phyloP scores from a whole-genome alignment of 108 stramenopile species.

The Cyclostephanos tholiformis region DNA sequence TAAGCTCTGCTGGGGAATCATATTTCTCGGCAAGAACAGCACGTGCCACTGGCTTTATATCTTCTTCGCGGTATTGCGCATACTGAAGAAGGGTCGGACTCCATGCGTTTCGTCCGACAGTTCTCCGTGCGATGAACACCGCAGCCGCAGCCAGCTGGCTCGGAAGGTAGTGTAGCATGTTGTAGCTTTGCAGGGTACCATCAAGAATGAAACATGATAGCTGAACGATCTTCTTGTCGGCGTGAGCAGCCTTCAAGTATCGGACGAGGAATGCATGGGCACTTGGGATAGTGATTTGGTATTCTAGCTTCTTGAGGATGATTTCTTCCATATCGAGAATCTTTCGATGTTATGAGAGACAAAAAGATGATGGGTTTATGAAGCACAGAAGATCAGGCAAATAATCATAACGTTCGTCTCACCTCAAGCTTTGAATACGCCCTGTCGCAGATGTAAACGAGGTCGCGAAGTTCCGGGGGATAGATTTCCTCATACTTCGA shows the following conservation, averaged over 20 bases:
- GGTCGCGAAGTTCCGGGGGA: slow-evolving; percentile 95
- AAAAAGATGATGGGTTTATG: background rate
- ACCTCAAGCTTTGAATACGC: slow-evolving; percentile 92
- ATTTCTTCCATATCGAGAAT: slow-evolving; percentile 92
- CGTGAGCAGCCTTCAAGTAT: slow-evolving; percentile 90
- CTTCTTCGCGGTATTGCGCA: slow-evolving; percentile 77
- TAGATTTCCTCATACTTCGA: slow-evolving; percentile 99
- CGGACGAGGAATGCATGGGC: slow-evolving; percentile 90
- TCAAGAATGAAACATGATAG: slow-evolving; percentile 88
- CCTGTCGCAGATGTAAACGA: slow-evolving; percentile 96
- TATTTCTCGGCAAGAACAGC: slow-evolving; percentile 57
- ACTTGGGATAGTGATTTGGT: slow-evolving; percentile 89
- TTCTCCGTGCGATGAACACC: slow-evolving; percentile 82
- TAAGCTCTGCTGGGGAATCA: slow-evolving; percentile 47
- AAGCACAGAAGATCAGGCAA: background rate
- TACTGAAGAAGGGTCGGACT: slow-evolving; percentile 86
- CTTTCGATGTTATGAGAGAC: slow-evolving; percentile 36
- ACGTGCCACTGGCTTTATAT: slow-evolving; percentile 72
- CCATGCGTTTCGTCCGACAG: slow-evolving; percentile 81
- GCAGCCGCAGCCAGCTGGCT: slow-evolving; percentile 90
- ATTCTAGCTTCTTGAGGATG: slow-evolving; percentile 84
- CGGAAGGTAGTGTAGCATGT: slow-evolving; percentile 84
- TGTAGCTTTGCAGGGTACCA: slow-evolving; percentile 86
- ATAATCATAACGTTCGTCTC: background rate
- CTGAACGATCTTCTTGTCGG: slow-evolving; percentile 85